Evolutionary conservation across 2,329 filamentous ascomycete genomes (phyloP).

Genomic region (Phialemonium atrogriseum): DNA sequence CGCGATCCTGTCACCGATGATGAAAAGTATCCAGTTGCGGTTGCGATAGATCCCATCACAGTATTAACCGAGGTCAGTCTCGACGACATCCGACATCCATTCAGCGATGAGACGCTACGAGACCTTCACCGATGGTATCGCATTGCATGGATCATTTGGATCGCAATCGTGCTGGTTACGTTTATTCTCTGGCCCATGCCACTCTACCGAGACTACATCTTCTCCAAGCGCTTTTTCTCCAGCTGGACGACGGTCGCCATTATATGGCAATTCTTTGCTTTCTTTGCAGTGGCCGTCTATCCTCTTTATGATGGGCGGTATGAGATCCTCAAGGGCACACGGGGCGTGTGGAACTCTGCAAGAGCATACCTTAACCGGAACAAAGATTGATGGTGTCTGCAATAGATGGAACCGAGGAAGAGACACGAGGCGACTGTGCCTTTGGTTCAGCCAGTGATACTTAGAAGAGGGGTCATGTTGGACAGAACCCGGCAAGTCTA

Average conservation of each 20-base stretch:
- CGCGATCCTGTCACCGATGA: too few species aligned
- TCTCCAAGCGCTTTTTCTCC: constrained; percentile 35
- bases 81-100: constrained; percentile 34
- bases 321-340: neutral
- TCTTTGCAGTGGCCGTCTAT: constrained; percentile 35
- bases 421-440: too few species aligned
- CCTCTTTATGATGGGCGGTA: constrained; percentile 34
- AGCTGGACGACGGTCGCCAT: constrained; percentile 36
- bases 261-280: constrained; percentile 38
- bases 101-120: constrained; percentile 24
- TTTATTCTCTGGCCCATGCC: constrained; percentile 40
- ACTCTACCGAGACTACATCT: constrained; percentile 39
- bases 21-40: too few species aligned
- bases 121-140: constrained; percentile 26
- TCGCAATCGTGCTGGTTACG: constrained; percentile 33
- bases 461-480: too few species aligned
- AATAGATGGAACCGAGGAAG: too few species aligned
- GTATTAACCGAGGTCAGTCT: constrained; percentile 13
- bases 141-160: constrained; percentile 30
- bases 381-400: too few species aligned
- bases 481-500: too few species aligned
- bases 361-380: neutral
- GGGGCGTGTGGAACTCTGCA: neutral
- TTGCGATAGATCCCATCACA: too few species aligned
- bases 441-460: too few species aligned